Conservation (phyloP, 805 yeast species). For the Lipomyces spencermartinsiae region DNA sequence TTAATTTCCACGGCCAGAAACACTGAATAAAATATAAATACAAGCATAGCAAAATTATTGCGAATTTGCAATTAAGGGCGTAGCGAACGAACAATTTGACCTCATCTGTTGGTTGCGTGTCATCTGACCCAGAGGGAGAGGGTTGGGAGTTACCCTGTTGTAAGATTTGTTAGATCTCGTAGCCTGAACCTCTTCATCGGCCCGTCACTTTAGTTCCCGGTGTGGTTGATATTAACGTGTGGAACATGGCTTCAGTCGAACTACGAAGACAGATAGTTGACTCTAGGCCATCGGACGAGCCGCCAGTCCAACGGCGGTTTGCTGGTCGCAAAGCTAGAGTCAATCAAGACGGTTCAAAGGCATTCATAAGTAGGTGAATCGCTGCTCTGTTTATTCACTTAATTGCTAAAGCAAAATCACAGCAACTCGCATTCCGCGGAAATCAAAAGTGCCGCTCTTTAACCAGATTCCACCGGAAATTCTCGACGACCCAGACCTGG, state of each 20-base stretch:
- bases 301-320: conserved; percentile 7
- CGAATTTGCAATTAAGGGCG: too few species aligned
- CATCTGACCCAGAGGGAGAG: too few species aligned
- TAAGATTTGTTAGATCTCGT: too few species aligned
- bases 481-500: conserved; percentile 76
- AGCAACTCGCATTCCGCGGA: conserved; percentile 5
- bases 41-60: too few species aligned
- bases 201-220: background rate
- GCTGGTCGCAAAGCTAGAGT: conserved; percentile 7
- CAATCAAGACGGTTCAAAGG: background rate
- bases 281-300: background rate
- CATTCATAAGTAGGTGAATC: background rate
- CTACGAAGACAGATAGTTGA: background rate
- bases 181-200: too few species aligned
- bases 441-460: conserved; percentile 49
- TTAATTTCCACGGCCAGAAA: too few species aligned
- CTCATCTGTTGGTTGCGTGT: too few species aligned
- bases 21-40: too few species aligned
- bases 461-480: conserved; percentile 92
- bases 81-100: too few species aligned
- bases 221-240: background rate
- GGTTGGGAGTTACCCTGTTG: too few species aligned
- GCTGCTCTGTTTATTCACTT: background rate
- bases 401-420: background rate
- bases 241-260: background rate